These are phyloP conservation scores for Paracoccidioides lutzii DNA, from an alignment of 2,329 filamentous ascomycete genomes.

Conservation along the genomic window DNA sequence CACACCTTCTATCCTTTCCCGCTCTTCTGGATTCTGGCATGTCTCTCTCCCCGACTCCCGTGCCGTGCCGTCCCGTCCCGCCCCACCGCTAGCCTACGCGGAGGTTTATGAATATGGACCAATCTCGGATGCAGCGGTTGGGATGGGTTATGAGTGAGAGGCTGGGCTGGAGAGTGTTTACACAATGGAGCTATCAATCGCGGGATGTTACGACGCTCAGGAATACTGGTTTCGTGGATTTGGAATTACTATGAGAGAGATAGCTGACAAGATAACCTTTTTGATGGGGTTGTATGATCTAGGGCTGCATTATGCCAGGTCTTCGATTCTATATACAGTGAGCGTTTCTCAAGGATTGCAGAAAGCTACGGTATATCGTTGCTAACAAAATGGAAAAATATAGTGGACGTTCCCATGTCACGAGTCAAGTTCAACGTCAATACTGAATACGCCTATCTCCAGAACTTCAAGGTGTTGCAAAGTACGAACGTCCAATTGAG, in stretches of 20 bases:
- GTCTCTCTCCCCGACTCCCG: too few species aligned
- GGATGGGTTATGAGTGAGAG: not conserved
- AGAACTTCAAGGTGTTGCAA: constrained; percentile 97
- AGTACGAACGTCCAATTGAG: constrained; percentile 46
- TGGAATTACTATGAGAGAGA: not conserved
- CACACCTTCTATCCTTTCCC: too few species aligned
- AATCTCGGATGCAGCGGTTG: not conserved
- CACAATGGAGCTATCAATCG: not conserved
- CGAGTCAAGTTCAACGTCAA: constrained; percentile 98
- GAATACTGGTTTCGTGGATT: not conserved
- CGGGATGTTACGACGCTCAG: not conserved
- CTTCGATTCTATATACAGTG: constrained; percentile 92
- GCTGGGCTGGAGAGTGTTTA: not conserved
- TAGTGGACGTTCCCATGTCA: constrained; percentile 81
- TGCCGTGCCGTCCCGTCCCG: not conserved
- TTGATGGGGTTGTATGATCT: constrained; percentile 8
- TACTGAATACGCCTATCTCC: constrained; percentile 90
- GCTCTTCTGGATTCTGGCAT: too few species aligned
- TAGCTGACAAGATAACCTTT: not conserved
- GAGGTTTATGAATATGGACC: not conserved
- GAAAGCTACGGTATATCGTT: not conserved
- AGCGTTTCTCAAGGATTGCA: constrained; percentile 16
- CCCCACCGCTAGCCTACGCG: not conserved
- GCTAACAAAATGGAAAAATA: constrained; percentile 5
- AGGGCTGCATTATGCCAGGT: constrained; percentile 94